A percentile compares a stretch with the other conserved stretches of the same genome.
These are phyloP conservation scores for Suhomyces wounanorum DNA, from an alignment of 1,139 yeast species.

Conservation along the genomic window DNA sequence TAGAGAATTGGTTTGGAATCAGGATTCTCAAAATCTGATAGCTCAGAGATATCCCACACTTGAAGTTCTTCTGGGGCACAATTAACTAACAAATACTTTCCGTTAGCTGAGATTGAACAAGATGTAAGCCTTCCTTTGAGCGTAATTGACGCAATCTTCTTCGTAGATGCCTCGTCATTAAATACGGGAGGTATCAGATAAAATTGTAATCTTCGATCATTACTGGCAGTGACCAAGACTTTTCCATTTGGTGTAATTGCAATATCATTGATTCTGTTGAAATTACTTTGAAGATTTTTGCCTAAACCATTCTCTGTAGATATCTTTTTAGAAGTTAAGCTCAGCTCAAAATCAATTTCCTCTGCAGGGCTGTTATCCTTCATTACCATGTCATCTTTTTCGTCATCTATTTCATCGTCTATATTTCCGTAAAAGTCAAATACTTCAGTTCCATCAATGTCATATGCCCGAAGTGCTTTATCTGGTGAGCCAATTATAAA, in stretches of 20 bases:
- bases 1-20: constrained; percentile 40
- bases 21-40: constrained; percentile 5
- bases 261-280: constrained; percentile 65
- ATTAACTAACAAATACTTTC: constrained; percentile 59
- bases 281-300: constrained; percentile 26
- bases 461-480: constrained; percentile 65
- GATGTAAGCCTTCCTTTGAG: constrained; percentile 43
- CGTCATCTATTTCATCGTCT: constrained; percentile 27
- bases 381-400: constrained; percentile 16
- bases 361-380: constrained; percentile 16
- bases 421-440: constrained; percentile 48
- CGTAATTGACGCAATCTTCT: constrained; percentile 35
- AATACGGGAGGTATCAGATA: constrained; percentile 44
- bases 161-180: constrained; percentile 38
- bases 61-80: constrained; percentile 79
- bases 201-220: constrained; percentile 58
- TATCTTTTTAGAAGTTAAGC: constrained; percentile 1
- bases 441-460: constrained; percentile 45
- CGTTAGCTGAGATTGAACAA: constrained; percentile 42
- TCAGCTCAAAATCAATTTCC: constrained; percentile 8
- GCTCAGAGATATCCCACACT: constrained; percentile 61
- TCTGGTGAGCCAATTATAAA: constrained; percentile 81
- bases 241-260: constrained; percentile 64
- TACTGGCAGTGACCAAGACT: constrained; percentile 62
- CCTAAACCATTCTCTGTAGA: constrained; percentile 7